phyloP scores from a whole-genome alignment of 495 filamentous ascomycete species.

The Trichoderma gamsii region DNA sequence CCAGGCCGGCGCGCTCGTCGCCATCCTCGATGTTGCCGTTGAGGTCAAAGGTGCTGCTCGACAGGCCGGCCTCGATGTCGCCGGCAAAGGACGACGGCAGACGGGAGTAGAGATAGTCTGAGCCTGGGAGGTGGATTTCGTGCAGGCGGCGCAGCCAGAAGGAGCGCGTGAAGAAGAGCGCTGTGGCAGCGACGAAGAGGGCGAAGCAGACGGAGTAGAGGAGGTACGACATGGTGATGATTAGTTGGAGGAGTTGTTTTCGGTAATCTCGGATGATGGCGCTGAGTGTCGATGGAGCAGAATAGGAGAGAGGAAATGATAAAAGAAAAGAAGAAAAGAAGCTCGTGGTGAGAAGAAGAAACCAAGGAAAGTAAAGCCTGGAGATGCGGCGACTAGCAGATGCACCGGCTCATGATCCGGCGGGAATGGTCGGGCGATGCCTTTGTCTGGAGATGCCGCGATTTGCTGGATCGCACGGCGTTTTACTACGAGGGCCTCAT shows the following conservation, averaged over 20 bases:
- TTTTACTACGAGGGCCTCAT: not conserved
- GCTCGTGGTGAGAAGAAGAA: not conserved
- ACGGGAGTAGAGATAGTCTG: slow-evolving; percentile 60
- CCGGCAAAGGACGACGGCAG: slow-evolving; percentile 67
- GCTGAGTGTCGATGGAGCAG: not conserved
- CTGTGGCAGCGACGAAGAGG: slow-evolving; percentile 53
- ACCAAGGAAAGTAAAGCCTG: not conserved
- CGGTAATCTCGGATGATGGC: not conserved
- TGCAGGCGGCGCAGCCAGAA: slow-evolving; percentile 50
- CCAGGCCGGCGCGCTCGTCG: slow-evolving; percentile 73
- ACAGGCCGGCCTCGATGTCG: slow-evolving; percentile 82
- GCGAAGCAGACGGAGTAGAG: slow-evolving; percentile 67
- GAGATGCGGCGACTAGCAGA: slow-evolving; percentile 9
- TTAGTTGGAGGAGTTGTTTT: not conserved
- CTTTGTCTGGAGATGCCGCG: not conserved
- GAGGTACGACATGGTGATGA: slow-evolving; percentile 44
- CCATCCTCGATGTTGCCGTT: slow-evolving; percentile 66
- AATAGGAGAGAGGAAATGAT: not conserved
- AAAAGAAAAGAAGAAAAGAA: not conserved
- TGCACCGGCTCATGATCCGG: slow-evolving; percentile 1
- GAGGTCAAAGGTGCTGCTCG: slow-evolving; percentile 75
- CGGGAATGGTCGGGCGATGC: not conserved
- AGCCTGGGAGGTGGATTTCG: slow-evolving; percentile 42
- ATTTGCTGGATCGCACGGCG: not conserved
- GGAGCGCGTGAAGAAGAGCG: slow-evolving; percentile 71